These are phyloP conservation scores for Hsuehochloa calcarea DNA, from an alignment of 176 grass and related monocot species.

Conservation along the genomic window DNA sequence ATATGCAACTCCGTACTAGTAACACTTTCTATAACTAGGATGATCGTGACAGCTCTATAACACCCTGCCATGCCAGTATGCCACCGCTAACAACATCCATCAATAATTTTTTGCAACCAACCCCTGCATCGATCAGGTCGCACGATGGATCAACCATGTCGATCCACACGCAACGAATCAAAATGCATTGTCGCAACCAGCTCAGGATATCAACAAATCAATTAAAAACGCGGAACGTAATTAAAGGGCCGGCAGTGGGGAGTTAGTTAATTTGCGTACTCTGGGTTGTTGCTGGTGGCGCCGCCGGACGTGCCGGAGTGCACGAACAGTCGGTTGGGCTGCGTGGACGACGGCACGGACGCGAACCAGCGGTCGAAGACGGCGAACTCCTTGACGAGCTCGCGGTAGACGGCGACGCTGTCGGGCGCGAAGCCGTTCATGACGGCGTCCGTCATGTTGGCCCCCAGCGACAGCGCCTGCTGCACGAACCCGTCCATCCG, in stretches of 20 bases:
- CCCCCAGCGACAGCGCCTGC: slow-evolving; percentile 68
- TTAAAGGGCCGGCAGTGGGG: neutral
- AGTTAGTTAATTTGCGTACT: slow-evolving; percentile 19
- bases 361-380: slow-evolving; percentile 96
- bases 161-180: slow-evolving; percentile 7
- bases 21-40: neutral
- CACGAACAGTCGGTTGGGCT: slow-evolving; percentile 88
- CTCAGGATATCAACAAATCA: neutral
- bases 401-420: slow-evolving; percentile 75
- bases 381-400: slow-evolving; percentile 80
- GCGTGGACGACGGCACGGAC: slow-evolving; percentile 82
- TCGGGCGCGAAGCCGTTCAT: slow-evolving; percentile 87
- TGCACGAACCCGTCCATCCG: slow-evolving; percentile 88
- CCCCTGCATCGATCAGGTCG: neutral
- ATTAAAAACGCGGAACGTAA: neutral
- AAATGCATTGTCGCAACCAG: neutral
- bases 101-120: slow-evolving; percentile 11
- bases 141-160: neutral
- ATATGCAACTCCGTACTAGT: neutral
- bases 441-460: slow-evolving; percentile 64
- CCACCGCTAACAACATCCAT: neutral
- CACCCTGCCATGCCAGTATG: neutral
- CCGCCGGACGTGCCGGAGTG: slow-evolving; percentile 86
- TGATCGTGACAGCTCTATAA: neutral
- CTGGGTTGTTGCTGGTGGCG: slow-evolving; percentile 70